Evolutionary conservation across 176 grass and related monocot genomes (phyloP).

Genomic region (Thinopyrum elongatum): DNA sequence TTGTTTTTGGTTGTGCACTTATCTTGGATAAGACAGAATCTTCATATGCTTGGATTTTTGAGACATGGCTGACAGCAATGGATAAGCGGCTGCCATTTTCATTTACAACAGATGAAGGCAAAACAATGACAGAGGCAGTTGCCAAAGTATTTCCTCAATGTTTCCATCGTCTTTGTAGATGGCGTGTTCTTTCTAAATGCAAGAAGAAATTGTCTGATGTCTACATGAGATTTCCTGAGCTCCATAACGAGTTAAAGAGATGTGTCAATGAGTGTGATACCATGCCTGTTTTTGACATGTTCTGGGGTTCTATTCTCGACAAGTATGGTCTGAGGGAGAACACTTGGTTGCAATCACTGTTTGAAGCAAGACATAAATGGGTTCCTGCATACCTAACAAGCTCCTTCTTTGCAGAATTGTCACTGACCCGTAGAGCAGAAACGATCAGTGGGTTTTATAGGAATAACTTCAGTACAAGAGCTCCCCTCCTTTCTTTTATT

Average conservation of each 20-base stretch:
- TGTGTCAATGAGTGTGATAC: constrained; percentile 66
- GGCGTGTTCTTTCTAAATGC: constrained; percentile 86
- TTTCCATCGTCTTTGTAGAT: constrained; percentile 89
- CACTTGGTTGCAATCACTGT: constrained; percentile 66
- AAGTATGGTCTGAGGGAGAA: constrained; percentile 77
- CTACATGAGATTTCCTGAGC: constrained; percentile 50
- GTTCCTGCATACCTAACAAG: constrained; percentile 74
- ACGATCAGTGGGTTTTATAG: constrained; percentile 64
- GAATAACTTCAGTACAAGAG: constrained; percentile 49
- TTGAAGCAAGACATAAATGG: constrained; percentile 69
- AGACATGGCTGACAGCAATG: constrained; percentile 85
- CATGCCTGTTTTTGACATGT: constrained; percentile 59
- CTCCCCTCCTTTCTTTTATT: constrained; percentile 61
- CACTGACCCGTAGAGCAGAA: constrained; percentile 48
- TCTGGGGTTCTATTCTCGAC: constrained; percentile 82
- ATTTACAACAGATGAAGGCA: constrained; percentile 85
- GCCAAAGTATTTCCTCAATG: constrained; percentile 74
- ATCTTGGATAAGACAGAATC: constrained; percentile 71
- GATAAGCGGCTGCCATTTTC: constrained; percentile 60
- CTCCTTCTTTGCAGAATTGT: constrained; percentile 84
- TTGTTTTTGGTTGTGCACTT: constrained; percentile 90
- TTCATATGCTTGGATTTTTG: constrained; percentile 78
- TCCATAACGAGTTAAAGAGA: constrained; percentile 78
- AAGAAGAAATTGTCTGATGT: constrained; percentile 86
- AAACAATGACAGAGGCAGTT: constrained; percentile 59